Evolutionary conservation across 2,329 filamentous ascomycete genomes (phyloP).

Genomic region (Conoideocrella luteorostrata): DNA sequence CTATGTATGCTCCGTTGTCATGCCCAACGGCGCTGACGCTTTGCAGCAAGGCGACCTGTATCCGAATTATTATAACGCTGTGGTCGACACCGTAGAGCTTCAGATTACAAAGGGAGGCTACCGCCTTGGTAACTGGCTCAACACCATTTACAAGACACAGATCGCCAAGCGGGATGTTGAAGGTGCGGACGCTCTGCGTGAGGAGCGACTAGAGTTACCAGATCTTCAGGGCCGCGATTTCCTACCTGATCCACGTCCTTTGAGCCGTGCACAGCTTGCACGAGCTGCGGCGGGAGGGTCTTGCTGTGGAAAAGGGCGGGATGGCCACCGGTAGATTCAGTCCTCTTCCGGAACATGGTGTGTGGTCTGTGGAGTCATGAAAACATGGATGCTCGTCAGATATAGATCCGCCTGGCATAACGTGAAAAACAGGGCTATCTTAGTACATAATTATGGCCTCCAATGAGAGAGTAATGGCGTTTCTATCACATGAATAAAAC

Average conservation of each 20-base stretch:
- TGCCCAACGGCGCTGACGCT: constrained; percentile 28
- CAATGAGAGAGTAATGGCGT: too few species aligned
- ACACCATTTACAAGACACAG: constrained; percentile 16
- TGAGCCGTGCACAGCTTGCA: constrained; percentile 21
- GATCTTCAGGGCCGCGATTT: constrained; percentile 18
- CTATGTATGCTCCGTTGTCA: constrained; percentile 36
- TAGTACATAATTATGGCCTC: too few species aligned
- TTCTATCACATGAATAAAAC: too few species aligned
- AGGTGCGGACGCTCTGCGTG: background rate
- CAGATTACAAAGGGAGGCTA: constrained; percentile 41
- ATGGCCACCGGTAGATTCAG: constrained; percentile 10
- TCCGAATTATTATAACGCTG: constrained; percentile 32
- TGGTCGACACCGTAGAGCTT: constrained; percentile 31
- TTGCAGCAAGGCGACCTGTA: constrained; percentile 34
- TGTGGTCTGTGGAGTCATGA: too few species aligned
- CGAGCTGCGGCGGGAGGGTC: constrained; percentile 17
- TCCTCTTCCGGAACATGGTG: too few species aligned
- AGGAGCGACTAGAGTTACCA: constrained; percentile 8
- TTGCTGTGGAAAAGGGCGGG: constrained; percentile 11
- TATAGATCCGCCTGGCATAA: too few species aligned
- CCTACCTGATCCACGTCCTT: constrained; percentile 17
- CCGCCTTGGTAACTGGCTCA: constrained; percentile 24
- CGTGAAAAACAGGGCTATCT: too few species aligned
- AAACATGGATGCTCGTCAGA: too few species aligned
- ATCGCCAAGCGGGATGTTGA: constrained; percentile 14